phyloP scores from a whole-genome alignment of 345 rosid species.

The Eucalyptus lansdowneana region DNA sequence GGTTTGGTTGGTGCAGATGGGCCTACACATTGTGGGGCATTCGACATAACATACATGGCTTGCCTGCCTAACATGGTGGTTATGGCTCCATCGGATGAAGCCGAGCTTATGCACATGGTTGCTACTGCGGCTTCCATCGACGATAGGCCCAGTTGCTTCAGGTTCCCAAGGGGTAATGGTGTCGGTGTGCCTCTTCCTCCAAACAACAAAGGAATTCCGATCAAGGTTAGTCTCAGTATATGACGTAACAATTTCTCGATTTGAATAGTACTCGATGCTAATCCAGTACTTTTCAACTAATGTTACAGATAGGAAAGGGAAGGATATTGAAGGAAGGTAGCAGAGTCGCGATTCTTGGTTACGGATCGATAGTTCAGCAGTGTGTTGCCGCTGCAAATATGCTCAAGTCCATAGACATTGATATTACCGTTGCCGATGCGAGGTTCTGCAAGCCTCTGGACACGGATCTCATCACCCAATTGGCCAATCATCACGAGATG shows the following conservation, averaged over 20 bases:
- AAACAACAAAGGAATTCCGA: conserved; percentile 41
- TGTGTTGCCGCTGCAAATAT: conserved; percentile 45
- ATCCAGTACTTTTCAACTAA: neutral
- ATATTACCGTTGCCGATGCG: conserved; percentile 73
- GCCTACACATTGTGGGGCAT: conserved; percentile 77
- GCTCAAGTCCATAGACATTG: conserved; percentile 25
- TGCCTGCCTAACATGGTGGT: conserved; percentile 83
- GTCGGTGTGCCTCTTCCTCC: conserved; percentile 43
- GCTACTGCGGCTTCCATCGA: conserved; percentile 72
- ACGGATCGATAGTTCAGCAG: conserved; percentile 67
- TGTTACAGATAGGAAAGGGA: conserved; percentile 67
- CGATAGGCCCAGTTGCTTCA: conserved; percentile 78
- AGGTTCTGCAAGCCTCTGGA: conserved; percentile 93
- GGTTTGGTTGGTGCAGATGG: conserved; percentile 81
- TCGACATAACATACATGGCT: conserved; percentile 60
- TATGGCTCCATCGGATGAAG: conserved; percentile 78
- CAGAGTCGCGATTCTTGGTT: conserved; percentile 69
- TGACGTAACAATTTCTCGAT: neutral
- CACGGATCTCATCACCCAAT: conserved; percentile 36
- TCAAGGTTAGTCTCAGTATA: conserved; percentile 25
- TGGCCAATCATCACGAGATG: conserved; percentile 68
- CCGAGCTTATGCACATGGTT: conserved; percentile 71
- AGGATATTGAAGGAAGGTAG: conserved; percentile 60
- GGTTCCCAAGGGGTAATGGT: conserved; percentile 77
- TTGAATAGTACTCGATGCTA: neutral